Conservation (phyloP, 2,329 filamentous ascomycete genomes). For the Sarocladium kiliense region DNA sequence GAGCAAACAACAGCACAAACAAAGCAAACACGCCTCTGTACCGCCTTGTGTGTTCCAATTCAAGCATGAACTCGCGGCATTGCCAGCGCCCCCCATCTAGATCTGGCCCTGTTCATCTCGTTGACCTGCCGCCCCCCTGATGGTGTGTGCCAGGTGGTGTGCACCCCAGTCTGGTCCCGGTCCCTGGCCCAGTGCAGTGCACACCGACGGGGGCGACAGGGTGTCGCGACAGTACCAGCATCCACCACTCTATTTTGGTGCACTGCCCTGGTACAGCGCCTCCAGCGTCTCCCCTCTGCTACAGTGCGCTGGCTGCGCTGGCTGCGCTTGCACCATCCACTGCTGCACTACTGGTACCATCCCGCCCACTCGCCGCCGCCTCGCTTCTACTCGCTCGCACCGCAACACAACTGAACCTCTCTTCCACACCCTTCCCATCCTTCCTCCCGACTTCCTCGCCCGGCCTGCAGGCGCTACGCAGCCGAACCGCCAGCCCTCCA, state of each 20-base stretch:
- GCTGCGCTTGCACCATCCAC: not conserved
- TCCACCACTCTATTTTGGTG: constrained; percentile 9
- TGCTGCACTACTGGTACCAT: not conserved
- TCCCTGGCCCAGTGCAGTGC: not conserved
- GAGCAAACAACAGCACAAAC: not conserved
- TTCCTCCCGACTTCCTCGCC: constrained; percentile 1
- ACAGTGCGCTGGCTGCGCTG: not conserved
- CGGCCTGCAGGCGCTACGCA: constrained; percentile 9
- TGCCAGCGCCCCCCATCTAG: not conserved
- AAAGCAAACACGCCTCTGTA: not conserved
- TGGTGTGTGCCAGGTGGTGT: constrained; percentile 3
- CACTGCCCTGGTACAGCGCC: not conserved
- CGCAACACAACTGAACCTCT: constrained; percentile 2
- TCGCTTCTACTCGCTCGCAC: constrained; percentile 1
- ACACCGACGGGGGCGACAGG: not conserved
- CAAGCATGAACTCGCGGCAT: not conserved
- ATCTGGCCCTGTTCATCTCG: constrained; percentile 4
- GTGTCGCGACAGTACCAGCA: not conserved
- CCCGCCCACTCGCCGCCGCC: not conserved
- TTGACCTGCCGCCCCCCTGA: not conserved
- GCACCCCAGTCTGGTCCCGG: not conserved
- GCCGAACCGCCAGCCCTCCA: constrained; percentile 9
- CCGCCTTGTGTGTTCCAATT: not conserved
- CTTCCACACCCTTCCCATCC: not conserved
- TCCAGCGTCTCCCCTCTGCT: too few relatives aligned